These are phyloP conservation scores for Limonomyces culmigenus DNA, from an alignment of 1,284 basidiomycete genomes.

Conservation along the genomic window DNA sequence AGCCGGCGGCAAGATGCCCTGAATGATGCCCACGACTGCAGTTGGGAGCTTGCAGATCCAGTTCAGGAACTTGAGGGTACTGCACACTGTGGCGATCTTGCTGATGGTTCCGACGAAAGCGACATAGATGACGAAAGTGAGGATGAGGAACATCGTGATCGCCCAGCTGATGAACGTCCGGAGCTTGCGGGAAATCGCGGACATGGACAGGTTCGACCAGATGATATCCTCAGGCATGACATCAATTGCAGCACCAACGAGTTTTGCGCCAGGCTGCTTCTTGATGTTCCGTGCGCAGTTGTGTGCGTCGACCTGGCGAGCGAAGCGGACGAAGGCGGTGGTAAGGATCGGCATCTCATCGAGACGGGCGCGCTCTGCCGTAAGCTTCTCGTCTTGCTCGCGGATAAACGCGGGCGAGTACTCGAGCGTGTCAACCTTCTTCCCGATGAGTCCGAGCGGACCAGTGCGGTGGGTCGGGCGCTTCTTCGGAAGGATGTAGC, in stretches of 20 bases:
- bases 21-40: constrained; percentile 60
- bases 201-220: constrained; percentile 71
- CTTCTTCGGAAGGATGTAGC: constrained; percentile 35
- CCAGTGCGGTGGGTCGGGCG: constrained; percentile 59
- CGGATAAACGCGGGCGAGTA: constrained; percentile 27
- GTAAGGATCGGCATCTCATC: constrained; percentile 38
- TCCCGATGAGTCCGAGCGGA: constrained; percentile 23
- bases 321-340: constrained; percentile 78
- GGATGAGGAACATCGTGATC: constrained; percentile 35
- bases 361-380: constrained; percentile 27
- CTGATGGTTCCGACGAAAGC: constrained; percentile 69
- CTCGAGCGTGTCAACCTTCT: constrained; percentile 54
- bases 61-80: constrained; percentile 38
- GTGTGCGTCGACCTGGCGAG: constrained; percentile 74
- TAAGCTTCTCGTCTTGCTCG: constrained; percentile 33
- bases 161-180: constrained; percentile 35
- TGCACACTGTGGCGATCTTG: constrained; percentile 55
- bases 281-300: constrained; percentile 46
- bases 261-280: constrained; percentile 55
- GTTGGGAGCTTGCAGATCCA: constrained; percentile 60
- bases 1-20: constrained; percentile 71
- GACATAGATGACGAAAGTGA: constrained; percentile 29
- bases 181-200: constrained; percentile 64
- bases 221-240: constrained; percentile 68
- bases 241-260: constrained; percentile 41